Evolutionary conservation across 352 stramenopile species (phyloP).

Genomic region (Phytophthora crassamura): DNA sequence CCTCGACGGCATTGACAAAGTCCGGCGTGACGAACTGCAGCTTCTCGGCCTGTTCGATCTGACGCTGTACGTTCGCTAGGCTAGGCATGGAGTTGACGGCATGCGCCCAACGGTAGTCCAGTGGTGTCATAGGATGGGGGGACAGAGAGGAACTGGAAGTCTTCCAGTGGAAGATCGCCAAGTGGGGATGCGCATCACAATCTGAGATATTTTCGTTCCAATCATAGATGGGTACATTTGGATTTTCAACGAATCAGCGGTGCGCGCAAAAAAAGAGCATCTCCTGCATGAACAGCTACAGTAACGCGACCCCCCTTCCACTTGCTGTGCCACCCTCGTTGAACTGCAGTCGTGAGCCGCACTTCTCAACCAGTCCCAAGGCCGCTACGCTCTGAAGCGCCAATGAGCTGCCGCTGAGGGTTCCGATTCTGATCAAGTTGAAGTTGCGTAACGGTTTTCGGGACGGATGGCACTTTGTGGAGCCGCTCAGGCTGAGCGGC

Average conservation of each 20-base stretch:
- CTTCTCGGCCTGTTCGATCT: conserved; percentile 36
- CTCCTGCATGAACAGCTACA: conserved; percentile 20
- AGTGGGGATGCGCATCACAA: conserved; percentile 16
- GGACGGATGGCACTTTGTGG: conserved; percentile 29
- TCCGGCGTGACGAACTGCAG: conserved; percentile 18
- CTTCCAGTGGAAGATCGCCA: conserved; percentile 32
- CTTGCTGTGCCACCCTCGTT: not conserved
- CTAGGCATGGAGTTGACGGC: conserved; percentile 63
- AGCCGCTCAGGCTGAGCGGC: conserved; percentile 17
- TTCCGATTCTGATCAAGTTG: conserved; percentile 20
- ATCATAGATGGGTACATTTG: conserved; percentile 9
- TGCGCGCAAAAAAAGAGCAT: conserved; percentile 9
- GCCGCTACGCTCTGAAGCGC: not conserved
- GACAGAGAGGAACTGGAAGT: conserved; percentile 1
- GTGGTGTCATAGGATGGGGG: conserved; percentile 42
- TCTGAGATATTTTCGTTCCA: conserved; percentile 7
- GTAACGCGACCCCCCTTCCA: conserved; percentile 15
- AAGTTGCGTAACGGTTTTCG: conserved; percentile 25
- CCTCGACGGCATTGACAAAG: conserved; percentile 71
- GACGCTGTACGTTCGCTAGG: conserved; percentile 33
- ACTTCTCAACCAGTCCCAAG: conserved; percentile 23
- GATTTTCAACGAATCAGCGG: conserved; percentile 19
- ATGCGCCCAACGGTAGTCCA: conserved; percentile 72
- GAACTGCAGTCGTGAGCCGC: conserved; percentile 19
- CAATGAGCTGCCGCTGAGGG: conserved; percentile 9